Base-by-base conservation (phyloP, 768 basidiomycete species). In the Amanita exitialis region DNA sequence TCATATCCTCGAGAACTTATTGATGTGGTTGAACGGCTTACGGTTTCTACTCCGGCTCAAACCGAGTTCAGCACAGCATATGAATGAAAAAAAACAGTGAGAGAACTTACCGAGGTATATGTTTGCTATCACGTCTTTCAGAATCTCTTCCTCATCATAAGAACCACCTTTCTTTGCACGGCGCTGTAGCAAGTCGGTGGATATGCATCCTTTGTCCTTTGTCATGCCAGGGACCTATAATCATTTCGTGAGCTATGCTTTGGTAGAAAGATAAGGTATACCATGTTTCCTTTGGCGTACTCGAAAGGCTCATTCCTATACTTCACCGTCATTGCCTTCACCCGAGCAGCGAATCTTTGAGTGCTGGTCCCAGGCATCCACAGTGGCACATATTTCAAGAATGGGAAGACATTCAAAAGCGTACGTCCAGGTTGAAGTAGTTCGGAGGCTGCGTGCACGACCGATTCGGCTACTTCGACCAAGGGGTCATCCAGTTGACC, bases 301-400 rank as follows among this genome's bases (percentile, higher is more conserved):
- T 50, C 49, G 23, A 42, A 50, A n/a, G 49, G 39, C 16, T 30
- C 39, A n/a, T 16, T 44, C n/a, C 23, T 42, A 21, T 42, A 42
- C 21, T 15, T 21, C 6, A 2, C 16, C 15, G 13, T n/a, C 13
- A 20, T 12, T 2, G 42, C 23, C 12, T 39, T 42, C 2, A 50
- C 12, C 4, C 30, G 8, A 2, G 23, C 28, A n/a, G 36, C 37
- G 3, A 27, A 42, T 18, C n/a, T 44, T 6, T 50, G 49, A 10
- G 34, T 42, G 1, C 16, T 5, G 16, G 49, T 39, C 5, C 49
- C 49, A 6, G 49, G 49, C 10, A 50, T 3, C 49, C 49, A 50
- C 7, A 30, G 49, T 1, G 49, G 49, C 4, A 50, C 20, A 18
- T 50, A 27, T 15, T 39, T 42, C 38, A 50, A 30, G 27, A 50